Evolutionary conservation across 75 land plant species (phyloP), one percentile per base, ranked within the genome.

Genomic region (Picea glauca): DNA sequence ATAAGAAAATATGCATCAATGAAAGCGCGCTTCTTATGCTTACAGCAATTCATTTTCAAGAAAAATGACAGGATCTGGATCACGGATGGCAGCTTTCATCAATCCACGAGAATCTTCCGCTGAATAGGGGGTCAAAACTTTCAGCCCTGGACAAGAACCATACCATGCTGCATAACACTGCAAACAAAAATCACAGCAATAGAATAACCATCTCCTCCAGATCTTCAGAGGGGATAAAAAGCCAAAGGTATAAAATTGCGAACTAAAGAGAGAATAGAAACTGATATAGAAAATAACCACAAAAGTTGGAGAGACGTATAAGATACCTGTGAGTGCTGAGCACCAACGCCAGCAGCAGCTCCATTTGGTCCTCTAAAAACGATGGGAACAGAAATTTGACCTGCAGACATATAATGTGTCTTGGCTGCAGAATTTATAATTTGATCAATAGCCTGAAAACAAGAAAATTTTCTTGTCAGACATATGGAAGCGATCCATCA

Each of bases 121-220:
- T 58, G 90, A 89, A 75, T 96, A 96, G 26, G 99, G 98, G 17
- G 65, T 40, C 57, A 95, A 77, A 21, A 95, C 98, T 83, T 95
- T 95, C 77, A 95, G 78, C 3, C 98, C 98, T 75, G 96, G 98
- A 33, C 78, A 76, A 1, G 86, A 78, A 26, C 81, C 96, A 85
- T 90, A 95, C 98, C 98, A 95, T 81, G 96, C 94, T 62, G 96
- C 98, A 93, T 85, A 95, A 78, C 99, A 96, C 95, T 92, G 88
- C 80, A 81, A 58, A 72, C 26, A 64, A 21, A 70, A 76, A 31
- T 57, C 56, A 31, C 54, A 30, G 13, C 57, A 43, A 79, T 54
- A 15, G 43, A 78, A 35, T 70, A 20, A 20, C 13, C 40, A 43
- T 43, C 12, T 20, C 43, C 70, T 66, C 35, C 13, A 43, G 50